Evolutionary conservation across 176 grass and related monocot species (phyloP).

Genomic region (Elaeis guineensis): DNA sequence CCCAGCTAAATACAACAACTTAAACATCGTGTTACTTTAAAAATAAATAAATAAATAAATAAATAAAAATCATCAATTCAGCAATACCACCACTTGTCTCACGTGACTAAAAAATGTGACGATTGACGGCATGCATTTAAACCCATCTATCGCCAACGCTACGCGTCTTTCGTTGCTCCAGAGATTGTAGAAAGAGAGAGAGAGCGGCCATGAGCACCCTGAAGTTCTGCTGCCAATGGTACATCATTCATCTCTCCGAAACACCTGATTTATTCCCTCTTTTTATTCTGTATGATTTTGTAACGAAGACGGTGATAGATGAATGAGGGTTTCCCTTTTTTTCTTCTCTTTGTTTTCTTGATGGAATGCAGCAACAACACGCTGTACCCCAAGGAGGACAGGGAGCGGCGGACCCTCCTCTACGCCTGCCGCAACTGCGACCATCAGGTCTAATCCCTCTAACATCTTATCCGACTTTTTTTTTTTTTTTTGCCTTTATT

Average conservation of each 20-base stretch:
- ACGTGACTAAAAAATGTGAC: too few species aligned
- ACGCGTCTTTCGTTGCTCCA: too few species aligned
- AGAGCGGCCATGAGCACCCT: slow-evolving; percentile 44
- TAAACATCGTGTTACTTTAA: too few species aligned
- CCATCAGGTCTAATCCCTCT: slow-evolving; percentile 34
- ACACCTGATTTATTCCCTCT: neutral
- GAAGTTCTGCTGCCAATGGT: slow-evolving; percentile 72
- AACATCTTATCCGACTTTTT: neutral
- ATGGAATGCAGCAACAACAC: slow-evolving; percentile 64
- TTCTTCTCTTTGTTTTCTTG: neutral
- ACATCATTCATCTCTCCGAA: neutral
- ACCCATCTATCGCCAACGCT: too few species aligned
- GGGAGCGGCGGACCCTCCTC: slow-evolving; percentile 47
- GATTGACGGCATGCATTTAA: too few species aligned
- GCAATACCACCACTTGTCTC: too few species aligned
- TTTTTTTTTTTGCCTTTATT: slow-evolving; percentile 1
- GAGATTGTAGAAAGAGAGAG: neutral
- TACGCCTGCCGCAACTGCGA: slow-evolving; percentile 67
- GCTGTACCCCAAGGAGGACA: slow-evolving; percentile 80
- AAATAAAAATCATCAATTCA: too few species aligned
- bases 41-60: too few species aligned
- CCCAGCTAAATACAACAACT: too few species aligned
- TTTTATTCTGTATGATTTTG: neutral
- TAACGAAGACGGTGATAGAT: too few species aligned
- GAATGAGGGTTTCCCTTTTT: neutral